These are phyloP conservation scores for Pythium vanterpoolii DNA, from an alignment of 352 stramenopile species.

Conservation along the genomic window DNA sequence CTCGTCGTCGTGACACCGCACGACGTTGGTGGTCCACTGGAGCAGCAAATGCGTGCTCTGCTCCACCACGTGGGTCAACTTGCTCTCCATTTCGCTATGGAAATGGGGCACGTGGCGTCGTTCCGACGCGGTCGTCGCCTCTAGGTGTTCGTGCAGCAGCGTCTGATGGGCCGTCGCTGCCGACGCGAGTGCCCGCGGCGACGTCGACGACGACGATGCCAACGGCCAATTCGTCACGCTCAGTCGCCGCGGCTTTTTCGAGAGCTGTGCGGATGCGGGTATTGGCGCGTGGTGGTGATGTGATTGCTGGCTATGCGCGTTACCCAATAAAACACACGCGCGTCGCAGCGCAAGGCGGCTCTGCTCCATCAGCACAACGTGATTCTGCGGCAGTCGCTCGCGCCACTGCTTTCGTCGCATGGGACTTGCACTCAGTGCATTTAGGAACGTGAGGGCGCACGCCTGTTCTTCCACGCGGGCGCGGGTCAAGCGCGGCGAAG, in stretches of 20 bases:
- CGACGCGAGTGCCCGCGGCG: conserved; percentile 33
- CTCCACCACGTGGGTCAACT: conserved; percentile 44
- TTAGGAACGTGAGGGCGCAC: conserved; percentile 39
- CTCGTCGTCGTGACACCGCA: conserved; percentile 52
- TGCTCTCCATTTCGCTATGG: conserved; percentile 42
- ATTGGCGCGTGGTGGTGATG: conserved; percentile 22
- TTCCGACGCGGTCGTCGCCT: conserved; percentile 31
- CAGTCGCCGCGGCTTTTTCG: conserved; percentile 27
- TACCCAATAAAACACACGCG: conserved; percentile 52
- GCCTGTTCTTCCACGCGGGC: conserved; percentile 49
- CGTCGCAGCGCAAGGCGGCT: conserved; percentile 50
- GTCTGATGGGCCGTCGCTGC: conserved; percentile 47
- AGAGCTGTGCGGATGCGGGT: too few species aligned
- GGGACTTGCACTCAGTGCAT: conserved; percentile 33
- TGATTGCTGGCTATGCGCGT: conserved; percentile 29
- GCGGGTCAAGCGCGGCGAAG: conserved; percentile 34
- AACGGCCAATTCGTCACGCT: conserved; percentile 27
- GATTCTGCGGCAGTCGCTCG: conserved; percentile 46
- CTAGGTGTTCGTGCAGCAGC: conserved; percentile 57
- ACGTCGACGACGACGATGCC: conserved; percentile 27
- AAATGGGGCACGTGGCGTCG: conserved; percentile 36
- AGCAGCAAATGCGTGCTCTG: conserved; percentile 41
- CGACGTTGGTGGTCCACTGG: conserved; percentile 48
- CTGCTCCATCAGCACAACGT: conserved; percentile 62
- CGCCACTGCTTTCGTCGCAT: conserved; percentile 46